These are phyloP conservation scores for Tympanopsis confertula DNA, from an alignment of 2,329 filamentous ascomycete genomes.

Conservation along the genomic window DNA sequence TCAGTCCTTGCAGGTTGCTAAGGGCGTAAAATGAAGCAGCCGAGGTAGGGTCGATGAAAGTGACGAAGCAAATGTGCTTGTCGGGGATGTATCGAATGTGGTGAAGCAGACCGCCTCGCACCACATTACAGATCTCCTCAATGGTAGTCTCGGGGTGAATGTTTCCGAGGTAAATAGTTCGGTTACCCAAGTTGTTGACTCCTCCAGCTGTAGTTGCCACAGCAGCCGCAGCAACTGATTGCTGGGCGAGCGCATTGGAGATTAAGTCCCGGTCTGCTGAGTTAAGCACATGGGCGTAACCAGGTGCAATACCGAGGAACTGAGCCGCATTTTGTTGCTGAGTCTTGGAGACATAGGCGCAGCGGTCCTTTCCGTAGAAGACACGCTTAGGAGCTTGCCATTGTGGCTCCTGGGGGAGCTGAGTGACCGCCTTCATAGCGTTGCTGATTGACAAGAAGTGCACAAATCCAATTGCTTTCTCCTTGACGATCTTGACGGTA, in stretches of 20 bases:
- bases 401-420: constrained; percentile 89
- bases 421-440: constrained; percentile 93
- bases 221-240: constrained; percentile 91
- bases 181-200: constrained; percentile 92
- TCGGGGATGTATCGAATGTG: constrained; percentile 98
- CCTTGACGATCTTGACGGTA: constrained; percentile 91
- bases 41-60: constrained; percentile 95
- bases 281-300: constrained; percentile 91
- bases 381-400: constrained; percentile 93
- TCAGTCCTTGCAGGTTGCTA: constrained; percentile 91
- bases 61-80: constrained; percentile 99
- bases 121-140: constrained; percentile 98
- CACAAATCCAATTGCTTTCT: constrained; percentile 96
- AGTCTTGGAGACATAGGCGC: constrained; percentile 97
- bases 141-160: constrained; percentile 98
- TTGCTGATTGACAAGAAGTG: constrained; percentile 97
- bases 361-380: constrained; percentile 97
- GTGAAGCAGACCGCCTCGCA: constrained; percentile 85
- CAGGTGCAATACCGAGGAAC: constrained; percentile 91
- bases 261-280: constrained; percentile 93
- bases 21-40: constrained; percentile 95
- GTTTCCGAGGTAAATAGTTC: constrained; percentile 95
- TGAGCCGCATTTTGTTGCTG: constrained; percentile 98
- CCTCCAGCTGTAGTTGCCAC: constrained; percentile 94
- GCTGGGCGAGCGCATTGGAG: constrained; percentile 88